Percentiles rank a stretch among this genome's conserved stretches.
Evolutionary conservation across 805 yeast species (phyloP).

Genomic region (Candida nitratophila): DNA sequence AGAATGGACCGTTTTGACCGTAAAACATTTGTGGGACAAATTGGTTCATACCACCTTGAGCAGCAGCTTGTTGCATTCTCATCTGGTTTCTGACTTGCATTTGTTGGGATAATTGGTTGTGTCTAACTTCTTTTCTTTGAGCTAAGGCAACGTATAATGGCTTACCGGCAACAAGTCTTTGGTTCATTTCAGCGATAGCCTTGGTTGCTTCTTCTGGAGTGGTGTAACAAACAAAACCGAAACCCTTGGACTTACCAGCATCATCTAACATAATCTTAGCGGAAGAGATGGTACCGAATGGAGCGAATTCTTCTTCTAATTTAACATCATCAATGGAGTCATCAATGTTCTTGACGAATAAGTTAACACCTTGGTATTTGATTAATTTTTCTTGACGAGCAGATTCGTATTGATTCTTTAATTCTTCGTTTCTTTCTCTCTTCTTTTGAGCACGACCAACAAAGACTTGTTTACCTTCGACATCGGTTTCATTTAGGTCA

Average conservation of each 20-base stretch:
- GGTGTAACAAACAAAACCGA: conserved; percentile 97
- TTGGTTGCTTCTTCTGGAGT: conserved; percentile 98
- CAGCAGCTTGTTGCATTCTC: conserved; percentile 96
- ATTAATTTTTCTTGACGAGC: conserved; percentile 84
- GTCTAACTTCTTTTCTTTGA: conserved; percentile 97
- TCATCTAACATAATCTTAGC: conserved; percentile 96
- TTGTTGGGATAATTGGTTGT: conserved; percentile 95
- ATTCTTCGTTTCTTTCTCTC: conserved; percentile 93
- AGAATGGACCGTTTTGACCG: conserved; percentile 77
- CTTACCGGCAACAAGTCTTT: conserved; percentile 88
- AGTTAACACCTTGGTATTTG: conserved; percentile 96
- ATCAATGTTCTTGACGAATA: conserved; percentile 94
- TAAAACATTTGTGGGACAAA: conserved; percentile 78
- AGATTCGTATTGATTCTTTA: conserved; percentile 90
- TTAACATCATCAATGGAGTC: conserved; percentile 87
- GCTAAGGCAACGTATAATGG: conserved; percentile 98
- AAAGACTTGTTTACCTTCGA: conserved; percentile 77
- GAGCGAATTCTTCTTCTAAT: conserved; percentile 85
- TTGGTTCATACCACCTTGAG: conserved; percentile 79
- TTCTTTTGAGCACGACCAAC: conserved; percentile 99
- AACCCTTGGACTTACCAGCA: conserved; percentile 91
- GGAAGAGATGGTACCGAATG: conserved; percentile 91
- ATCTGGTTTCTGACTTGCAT: conserved; percentile 96
- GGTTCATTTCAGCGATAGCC: conserved; percentile 98
- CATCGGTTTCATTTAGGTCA: conserved; percentile 79